These are phyloP conservation scores for Beauveria sp. DNA, from an alignment of 2,329 filamentous ascomycete genomes.

Conservation along the genomic window DNA sequence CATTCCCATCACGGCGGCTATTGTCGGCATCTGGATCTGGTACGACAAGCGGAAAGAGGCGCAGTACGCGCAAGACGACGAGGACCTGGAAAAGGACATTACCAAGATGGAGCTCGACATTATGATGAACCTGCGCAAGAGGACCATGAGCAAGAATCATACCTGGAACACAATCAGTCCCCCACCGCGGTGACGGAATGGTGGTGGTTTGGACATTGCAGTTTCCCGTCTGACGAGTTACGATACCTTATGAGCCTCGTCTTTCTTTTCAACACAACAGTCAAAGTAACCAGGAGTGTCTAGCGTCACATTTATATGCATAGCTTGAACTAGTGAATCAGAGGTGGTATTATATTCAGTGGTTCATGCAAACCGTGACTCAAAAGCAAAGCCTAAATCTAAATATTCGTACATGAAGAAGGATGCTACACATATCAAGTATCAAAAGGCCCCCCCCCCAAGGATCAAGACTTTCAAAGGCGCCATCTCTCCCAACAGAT, in stretches of 20 bases:
- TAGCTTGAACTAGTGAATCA: neutral
- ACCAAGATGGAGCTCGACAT: conserved; percentile 50
- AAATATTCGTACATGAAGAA: conserved; percentile 4
- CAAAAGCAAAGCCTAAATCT: neutral
- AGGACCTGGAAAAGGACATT: conserved; percentile 46
- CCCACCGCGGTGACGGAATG: conserved; percentile 16
- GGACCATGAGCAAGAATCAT: conserved; percentile 48
- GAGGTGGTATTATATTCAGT: conserved; percentile 2
- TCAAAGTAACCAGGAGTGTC: neutral
- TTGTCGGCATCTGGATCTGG: conserved; percentile 48
- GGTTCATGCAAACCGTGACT: neutral
- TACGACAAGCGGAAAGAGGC: conserved; percentile 45
- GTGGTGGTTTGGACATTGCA: neutral
- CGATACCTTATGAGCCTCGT: neutral
- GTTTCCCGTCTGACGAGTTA: neutral
- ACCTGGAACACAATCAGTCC: conserved; percentile 41
- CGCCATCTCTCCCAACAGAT: neutral
- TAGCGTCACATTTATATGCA: neutral
- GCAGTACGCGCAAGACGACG: conserved; percentile 41
- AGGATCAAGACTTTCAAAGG: neutral
- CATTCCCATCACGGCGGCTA: conserved; percentile 46
- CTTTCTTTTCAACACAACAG: neutral
- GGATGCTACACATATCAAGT: neutral
- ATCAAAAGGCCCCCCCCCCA: neutral
- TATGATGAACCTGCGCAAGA: conserved; percentile 46